Evolutionary conservation across 306 rosid species (phyloP), one percentile per base, ranked within the genome.

Genomic region (Begonia peltatifolia): DNA sequence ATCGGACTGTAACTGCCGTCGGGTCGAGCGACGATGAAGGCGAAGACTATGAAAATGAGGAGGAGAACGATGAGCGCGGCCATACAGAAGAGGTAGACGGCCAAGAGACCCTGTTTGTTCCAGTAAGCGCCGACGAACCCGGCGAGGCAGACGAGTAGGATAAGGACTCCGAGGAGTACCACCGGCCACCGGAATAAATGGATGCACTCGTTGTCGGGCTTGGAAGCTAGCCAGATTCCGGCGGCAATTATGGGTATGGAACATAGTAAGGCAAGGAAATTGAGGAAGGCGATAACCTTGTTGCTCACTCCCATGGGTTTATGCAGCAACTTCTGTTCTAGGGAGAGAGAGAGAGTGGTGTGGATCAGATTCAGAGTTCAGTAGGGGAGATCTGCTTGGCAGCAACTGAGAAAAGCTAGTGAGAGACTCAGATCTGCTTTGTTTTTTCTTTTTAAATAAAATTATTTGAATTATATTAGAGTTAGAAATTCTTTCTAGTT

Each of bases 181-280:
- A 85, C 68, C 1, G 90, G 94, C 90, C 94, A 89, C 1, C 90
- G 89, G 67, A 89, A 66, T 6, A 71, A 57, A 61, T 58, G 73
- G 65, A 79, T 67, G 68, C 97, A 89, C 60, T 70, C 74, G 73
- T 82, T 82, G 82, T 74, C 90, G 10, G 89, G 83, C 52, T 85
- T 89, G 0, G 90, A 78, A n/a, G 97, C 93, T 0, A 89, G 71
- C 97, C 97, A 85, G 41, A 79, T 82, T 16, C 95, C 95, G 2
- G 95, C 59, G 2, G 77, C 84, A n/a, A 89, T 85, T 0, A 82
- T 78, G 50, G 90, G 95, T 5, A 89, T 71, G 59, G 97, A 73
- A 23, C 90, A 71, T 9, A 89, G 20, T 53, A 78, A 48, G 12
- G 89, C 93, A 54, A 74, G 51, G 68, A 89, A 82, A 69, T 89